A percentile compares a stretch with the other conserved stretches of the same genome.
These are phyloP conservation scores for Kwoniella dendrophila DNA, from an alignment of 768 basidiomycete species.

Conservation along the genomic window DNA sequence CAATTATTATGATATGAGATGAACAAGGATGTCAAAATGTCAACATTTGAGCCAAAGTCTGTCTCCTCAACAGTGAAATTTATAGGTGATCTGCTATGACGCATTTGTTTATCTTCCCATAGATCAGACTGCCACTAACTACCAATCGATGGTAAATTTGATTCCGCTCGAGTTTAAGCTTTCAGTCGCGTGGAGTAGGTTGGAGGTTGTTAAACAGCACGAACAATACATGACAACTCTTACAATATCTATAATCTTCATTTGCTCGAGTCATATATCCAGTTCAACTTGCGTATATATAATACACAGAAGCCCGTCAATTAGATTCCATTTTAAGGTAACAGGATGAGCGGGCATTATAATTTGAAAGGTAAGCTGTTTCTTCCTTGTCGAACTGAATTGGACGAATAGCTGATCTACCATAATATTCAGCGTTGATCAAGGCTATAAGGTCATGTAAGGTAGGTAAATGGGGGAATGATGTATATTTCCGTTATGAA, in stretches of 20 bases:
- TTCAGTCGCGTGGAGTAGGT: conserved; percentile 12
- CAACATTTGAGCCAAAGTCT: too few relatives aligned
- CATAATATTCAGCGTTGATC: conserved; percentile 71
- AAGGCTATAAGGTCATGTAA: conserved; percentile 98
- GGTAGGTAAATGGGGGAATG: conserved; percentile 59
- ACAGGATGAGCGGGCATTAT: conserved; percentile 52
- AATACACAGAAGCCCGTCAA: not conserved
- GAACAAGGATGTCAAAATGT: conserved; percentile 16
- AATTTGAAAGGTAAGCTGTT: conserved; percentile 57
- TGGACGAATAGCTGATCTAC: not conserved
- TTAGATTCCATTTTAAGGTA: too few relatives aligned
- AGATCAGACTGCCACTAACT: too few relatives aligned
- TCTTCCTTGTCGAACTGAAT: not conserved
- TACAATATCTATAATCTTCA: too few relatives aligned
- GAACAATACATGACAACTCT: too few relatives aligned
- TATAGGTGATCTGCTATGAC: not conserved
- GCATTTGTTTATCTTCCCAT: not conserved
- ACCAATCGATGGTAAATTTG: not conserved
- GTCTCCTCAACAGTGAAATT: too few relatives aligned
- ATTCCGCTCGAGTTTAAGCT: not conserved
- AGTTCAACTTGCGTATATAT: not conserved
- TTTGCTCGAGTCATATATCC: not conserved
- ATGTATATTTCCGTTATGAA: conserved; percentile 1
- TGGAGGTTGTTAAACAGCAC: not conserved
- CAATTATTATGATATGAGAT: conserved; percentile 62